A percentile compares a stretch with the other conserved stretches of the same genome.
Evolutionary conservation across 2,329 filamentous ascomycete species (phyloP).

Genomic region (Gnomoniopsis smithogilvyi): DNA sequence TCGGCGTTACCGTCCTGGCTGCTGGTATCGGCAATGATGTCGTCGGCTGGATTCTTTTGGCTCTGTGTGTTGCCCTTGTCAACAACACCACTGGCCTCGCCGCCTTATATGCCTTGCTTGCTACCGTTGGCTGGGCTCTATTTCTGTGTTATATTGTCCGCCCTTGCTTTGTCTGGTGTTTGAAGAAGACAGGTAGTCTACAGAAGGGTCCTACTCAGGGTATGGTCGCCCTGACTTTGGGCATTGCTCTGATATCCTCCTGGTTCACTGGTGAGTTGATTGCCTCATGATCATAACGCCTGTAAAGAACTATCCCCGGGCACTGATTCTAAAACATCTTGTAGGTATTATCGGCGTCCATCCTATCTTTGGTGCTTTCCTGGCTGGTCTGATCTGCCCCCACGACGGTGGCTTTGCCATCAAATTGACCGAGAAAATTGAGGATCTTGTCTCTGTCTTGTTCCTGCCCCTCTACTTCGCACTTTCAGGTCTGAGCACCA

Average conservation of each 20-base stretch:
- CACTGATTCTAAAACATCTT: neutral
- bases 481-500: constrained; percentile 82
- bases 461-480: constrained; percentile 93
- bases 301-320: neutral
- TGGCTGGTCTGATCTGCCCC: constrained; percentile 85
- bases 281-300: neutral
- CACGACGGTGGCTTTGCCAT: constrained; percentile 89
- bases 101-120: constrained; percentile 80
- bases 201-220: constrained; percentile 85
- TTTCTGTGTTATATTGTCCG: constrained; percentile 72
- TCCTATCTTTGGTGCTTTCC: constrained; percentile 89
- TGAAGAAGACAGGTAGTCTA: constrained; percentile 72
- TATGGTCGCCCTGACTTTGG: constrained; percentile 76
- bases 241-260: constrained; percentile 73
- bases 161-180: constrained; percentile 70
- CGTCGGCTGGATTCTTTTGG: constrained; percentile 85
- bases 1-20: constrained; percentile 84
- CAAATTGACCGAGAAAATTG: constrained; percentile 88
- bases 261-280: constrained; percentile 66
- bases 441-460: constrained; percentile 80
- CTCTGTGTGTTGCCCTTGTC: constrained; percentile 88
- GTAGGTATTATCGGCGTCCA: constrained; percentile 81
- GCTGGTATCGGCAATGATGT: constrained; percentile 94
- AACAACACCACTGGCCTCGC: constrained; percentile 81
- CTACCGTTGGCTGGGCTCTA: constrained; percentile 69